These are phyloP conservation scores for Calonectria leucothoes DNA, from an alignment of 2,329 filamentous ascomycete species.

Conservation along the genomic window DNA sequence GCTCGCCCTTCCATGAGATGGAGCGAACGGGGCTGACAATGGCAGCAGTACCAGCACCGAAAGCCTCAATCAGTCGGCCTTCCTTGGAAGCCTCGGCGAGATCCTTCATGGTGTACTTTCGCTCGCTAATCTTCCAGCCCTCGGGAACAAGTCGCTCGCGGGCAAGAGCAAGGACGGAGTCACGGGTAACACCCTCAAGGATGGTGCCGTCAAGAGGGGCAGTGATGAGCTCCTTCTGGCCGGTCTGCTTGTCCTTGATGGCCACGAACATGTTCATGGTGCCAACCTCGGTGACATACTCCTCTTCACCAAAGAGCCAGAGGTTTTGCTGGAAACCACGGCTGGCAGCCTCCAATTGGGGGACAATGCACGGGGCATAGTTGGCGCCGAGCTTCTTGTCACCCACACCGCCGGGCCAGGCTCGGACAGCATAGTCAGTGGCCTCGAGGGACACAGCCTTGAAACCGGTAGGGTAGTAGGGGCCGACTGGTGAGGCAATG, in stretches of 20 bases:
- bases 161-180: slow-evolving; percentile 89
- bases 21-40: slow-evolving; percentile 91
- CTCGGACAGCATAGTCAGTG: slow-evolving; percentile 94
- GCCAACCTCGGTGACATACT: slow-evolving; percentile 96
- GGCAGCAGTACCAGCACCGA: slow-evolving; percentile 92
- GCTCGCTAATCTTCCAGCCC: slow-evolving; percentile 90
- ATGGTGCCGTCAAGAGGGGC: slow-evolving; percentile 97
- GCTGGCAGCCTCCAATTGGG: slow-evolving; percentile 90
- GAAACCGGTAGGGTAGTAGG: slow-evolving; percentile 98
- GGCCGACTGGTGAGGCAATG: slow-evolving; percentile 95
- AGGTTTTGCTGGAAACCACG: slow-evolving; percentile 98
- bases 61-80: slow-evolving; percentile 90
- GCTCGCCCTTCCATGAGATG: slow-evolving; percentile 87
- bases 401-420: slow-evolving; percentile 97
- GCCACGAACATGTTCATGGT: slow-evolving; percentile 99
- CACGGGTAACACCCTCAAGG: slow-evolving; percentile 91
- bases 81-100: slow-evolving; percentile 84
- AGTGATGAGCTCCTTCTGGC: slow-evolving; percentile 93
- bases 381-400: slow-evolving; percentile 99
- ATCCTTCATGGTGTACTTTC: slow-evolving; percentile 92
- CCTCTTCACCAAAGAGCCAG: slow-evolving; percentile 96
- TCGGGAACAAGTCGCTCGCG: slow-evolving; percentile 84
- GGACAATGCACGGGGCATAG: slow-evolving; percentile 99
- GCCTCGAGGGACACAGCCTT: slow-evolving; percentile 96
- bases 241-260: slow-evolving; percentile 85